These are phyloP conservation scores for Zancudomyces culisetae DNA, from an alignment of 371 early-diverging fungal genomes.

Conservation along the genomic window DNA sequence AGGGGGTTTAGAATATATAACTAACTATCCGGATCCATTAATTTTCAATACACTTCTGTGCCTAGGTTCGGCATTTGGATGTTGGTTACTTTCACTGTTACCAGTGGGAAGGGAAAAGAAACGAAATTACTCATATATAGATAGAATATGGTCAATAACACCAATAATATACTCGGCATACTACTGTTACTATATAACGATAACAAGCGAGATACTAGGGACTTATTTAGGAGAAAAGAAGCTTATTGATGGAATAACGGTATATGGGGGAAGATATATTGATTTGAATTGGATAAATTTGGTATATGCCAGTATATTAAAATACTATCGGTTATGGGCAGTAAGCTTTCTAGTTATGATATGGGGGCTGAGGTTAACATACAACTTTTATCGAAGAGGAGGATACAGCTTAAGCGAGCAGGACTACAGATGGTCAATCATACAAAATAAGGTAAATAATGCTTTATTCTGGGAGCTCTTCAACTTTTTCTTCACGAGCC, in stretches of 20 bases:
- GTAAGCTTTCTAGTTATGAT: conserved; percentile 24
- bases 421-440: conserved; percentile 56
- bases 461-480: conserved; percentile 41
- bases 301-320: not conserved
- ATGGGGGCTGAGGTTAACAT: conserved; percentile 69
- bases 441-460: conserved; percentile 20
- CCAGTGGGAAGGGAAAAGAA: conserved; percentile 2
- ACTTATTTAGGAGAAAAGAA: conserved; percentile 7
- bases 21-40: not conserved
- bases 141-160: conserved; percentile 48
- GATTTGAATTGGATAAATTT: not conserved
- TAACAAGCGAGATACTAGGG: not conserved
- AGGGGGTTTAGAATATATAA: not conserved
- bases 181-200: conserved; percentile 27
- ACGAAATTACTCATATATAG: conserved; percentile 27
- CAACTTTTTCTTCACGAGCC: conserved; percentile 50
- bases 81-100: not conserved
- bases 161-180: conserved; percentile 40
- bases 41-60: not conserved
- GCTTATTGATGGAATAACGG: not conserved
- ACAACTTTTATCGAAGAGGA: conserved; percentile 58
- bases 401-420: conserved; percentile 49
- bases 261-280: not conserved
- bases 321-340: not conserved
- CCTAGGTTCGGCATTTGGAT: not conserved